These are phyloP conservation scores for Neopestalotiopsis sp. DNA, from an alignment of 2,329 filamentous ascomycete genomes.

Conservation along the genomic window DNA sequence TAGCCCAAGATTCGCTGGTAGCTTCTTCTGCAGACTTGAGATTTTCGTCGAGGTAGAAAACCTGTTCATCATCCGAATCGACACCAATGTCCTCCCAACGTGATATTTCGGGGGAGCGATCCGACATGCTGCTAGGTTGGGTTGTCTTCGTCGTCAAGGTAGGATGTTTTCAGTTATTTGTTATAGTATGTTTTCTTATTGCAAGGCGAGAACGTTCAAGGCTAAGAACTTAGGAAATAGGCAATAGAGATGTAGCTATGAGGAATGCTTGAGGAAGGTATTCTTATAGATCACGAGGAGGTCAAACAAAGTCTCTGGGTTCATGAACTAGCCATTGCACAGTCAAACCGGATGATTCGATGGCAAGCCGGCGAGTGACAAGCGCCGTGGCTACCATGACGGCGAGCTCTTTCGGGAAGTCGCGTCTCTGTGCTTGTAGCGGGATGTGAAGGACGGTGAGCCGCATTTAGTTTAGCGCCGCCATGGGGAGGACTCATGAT, in stretches of 20 bases:
- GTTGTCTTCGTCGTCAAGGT: background rate
- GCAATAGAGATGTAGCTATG: too few relatives aligned
- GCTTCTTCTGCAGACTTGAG: background rate
- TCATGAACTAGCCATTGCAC: background rate
- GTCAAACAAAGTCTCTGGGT: too few relatives aligned
- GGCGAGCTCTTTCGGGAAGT: background rate
- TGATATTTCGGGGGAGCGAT: background rate
- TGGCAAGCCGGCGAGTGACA: background rate
- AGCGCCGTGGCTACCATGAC: background rate
- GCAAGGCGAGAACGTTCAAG: too few relatives aligned
- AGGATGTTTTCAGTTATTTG: too few relatives aligned
- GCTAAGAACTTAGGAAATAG: too few relatives aligned
- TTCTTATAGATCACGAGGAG: too few relatives aligned
- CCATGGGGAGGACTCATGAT: background rate
- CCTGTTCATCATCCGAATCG: conserved; percentile 1
- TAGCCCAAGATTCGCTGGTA: background rate
- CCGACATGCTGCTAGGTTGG: background rate
- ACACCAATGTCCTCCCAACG: background rate
- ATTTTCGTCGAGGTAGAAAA: background rate
- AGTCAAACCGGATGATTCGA: background rate
- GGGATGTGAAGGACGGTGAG: conserved; percentile 34
- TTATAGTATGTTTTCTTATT: too few relatives aligned
- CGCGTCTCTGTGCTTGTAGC: background rate
- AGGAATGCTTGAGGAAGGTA: too few relatives aligned
- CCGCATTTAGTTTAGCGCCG: conserved; percentile 34